Evolutionary conservation across 1,139 yeast genomes (phyloP).

Genomic region (Yamadazyma jaroonii): DNA sequence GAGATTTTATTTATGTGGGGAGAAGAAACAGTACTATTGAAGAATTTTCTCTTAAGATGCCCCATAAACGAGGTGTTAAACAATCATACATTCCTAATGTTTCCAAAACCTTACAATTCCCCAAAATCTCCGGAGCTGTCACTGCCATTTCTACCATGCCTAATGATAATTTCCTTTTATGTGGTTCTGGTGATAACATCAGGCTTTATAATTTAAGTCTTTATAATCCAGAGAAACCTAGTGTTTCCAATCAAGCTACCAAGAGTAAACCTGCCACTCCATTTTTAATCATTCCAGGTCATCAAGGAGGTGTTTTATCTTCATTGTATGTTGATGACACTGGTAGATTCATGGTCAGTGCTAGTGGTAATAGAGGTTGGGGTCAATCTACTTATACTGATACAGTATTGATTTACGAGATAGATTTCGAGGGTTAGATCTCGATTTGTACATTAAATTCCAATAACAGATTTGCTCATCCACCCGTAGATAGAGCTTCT

Average conservation of each 20-base stretch:
- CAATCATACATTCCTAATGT: slow-evolving; percentile 43
- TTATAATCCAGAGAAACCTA: slow-evolving; percentile 35
- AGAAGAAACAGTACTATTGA: slow-evolving; percentile 88
- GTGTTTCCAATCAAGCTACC: slow-evolving; percentile 12
- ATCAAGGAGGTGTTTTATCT: slow-evolving; percentile 55
- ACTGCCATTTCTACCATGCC: slow-evolving; percentile 81
- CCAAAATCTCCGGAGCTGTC: slow-evolving; percentile 89
- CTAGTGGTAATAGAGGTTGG: slow-evolving; percentile 97
- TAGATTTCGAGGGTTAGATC: slow-evolving; percentile 34
- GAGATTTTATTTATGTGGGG: slow-evolving; percentile 78
- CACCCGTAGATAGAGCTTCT: slow-evolving; percentile 23
- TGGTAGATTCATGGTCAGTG: slow-evolving; percentile 81
- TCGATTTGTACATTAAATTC: too few relatives aligned
- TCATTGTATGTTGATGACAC: slow-evolving; percentile 77
- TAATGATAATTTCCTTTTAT: slow-evolving; percentile 70
- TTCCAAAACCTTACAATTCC: slow-evolving; percentile 65
- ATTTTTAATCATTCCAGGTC: slow-evolving; percentile 62
- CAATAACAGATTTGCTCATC: too few relatives aligned
- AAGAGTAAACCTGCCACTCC: slow-evolving; percentile 47
- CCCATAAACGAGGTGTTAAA: slow-evolving; percentile 29
- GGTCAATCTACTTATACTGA: slow-evolving; percentile 77
- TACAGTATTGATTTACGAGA: slow-evolving; percentile 75
- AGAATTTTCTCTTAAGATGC: slow-evolving; percentile 72
- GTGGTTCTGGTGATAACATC: slow-evolving; percentile 90
- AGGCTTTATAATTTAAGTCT: slow-evolving; percentile 75